Evolutionary conservation across 2,329 filamentous ascomycete species (phyloP), one percentile per base, ranked within the genome.

Genomic region (Cladosporium cucumerinum): DNA sequence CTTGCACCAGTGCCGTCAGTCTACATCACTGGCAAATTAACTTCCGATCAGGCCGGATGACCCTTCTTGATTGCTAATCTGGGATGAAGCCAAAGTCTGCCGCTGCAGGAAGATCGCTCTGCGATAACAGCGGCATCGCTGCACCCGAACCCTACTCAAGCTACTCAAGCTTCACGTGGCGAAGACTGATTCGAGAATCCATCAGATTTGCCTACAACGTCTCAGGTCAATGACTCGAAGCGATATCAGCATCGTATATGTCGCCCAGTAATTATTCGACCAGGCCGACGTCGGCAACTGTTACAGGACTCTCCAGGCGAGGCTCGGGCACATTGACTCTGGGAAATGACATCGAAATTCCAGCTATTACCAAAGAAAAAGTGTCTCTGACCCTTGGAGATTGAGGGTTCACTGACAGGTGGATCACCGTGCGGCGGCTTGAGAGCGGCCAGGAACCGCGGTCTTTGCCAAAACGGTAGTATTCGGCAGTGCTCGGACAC

Each of bases 351-450:
- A 61, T 43, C 28, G 3, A 39, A 49, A 61, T 51, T 21, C 21
- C 43, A 61, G 16, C 32, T 28, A 48, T 28, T 32, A 32, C 14
- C 57, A n/a, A 32, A 60, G 25, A 43, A 43, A 28, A n/a, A 48
- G 23, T 36, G 49, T 25, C 58, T 48, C 36, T 61, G 58, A 61
- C 43, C 58, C 58, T 54, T 61, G 43, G 46, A 61, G 32, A 57
- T 57, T 57, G 58, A 52, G 58, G 43, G 58, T 25, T 52, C 21
- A 21, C 49, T 61, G 58, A 61, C 58, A 61, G 46, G 58, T 61
- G 46, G 58, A 26, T 30, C 25, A 39, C 39, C 54, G 23, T 54
- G 28, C 51, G 51, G 51, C 28, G 51, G 51, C 51, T 28, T 18
- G 16, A 54, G 51, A 54, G 39, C n/a, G 10, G n/a, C 39, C 54